A percentile compares a stretch with the other conserved stretches of the same genome.
phyloP scores from a whole-genome alignment of 2,329 filamentous ascomycete species.

The Lithohypha guttulata region DNA sequence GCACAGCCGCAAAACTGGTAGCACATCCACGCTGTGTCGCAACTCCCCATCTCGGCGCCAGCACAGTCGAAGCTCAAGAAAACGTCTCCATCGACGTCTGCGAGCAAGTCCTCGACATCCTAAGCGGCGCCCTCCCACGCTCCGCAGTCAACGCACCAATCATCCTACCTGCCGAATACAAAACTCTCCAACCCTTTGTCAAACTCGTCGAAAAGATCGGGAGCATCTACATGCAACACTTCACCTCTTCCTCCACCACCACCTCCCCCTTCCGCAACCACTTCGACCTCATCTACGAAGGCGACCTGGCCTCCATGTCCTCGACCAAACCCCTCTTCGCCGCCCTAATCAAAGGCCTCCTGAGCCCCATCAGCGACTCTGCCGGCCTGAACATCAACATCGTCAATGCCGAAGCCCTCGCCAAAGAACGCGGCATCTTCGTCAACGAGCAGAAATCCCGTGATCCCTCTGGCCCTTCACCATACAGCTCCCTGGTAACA shows the following conservation, averaged over 20 bases:
- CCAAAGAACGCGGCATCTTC: slow-evolving; percentile 64
- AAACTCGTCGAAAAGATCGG: slow-evolving; percentile 70
- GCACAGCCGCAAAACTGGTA: slow-evolving; percentile 52
- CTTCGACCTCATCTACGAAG: slow-evolving; percentile 69
- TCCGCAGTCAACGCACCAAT: slow-evolving; percentile 71
- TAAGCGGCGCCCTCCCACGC: slow-evolving; percentile 61
- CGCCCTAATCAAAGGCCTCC: slow-evolving; percentile 65
- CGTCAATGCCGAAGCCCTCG: slow-evolving; percentile 66
- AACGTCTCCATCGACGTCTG: slow-evolving; percentile 77
- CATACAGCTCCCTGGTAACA: slow-evolving; percentile 60
- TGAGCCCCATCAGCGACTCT: slow-evolving; percentile 55
- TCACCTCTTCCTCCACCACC: slow-evolving; percentile 28
- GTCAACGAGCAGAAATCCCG: slow-evolving; percentile 63
- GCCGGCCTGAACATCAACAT: slow-evolving; percentile 66
- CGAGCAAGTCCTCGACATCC: slow-evolving; percentile 63
- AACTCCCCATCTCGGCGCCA: slow-evolving; percentile 70
- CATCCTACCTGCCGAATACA: slow-evolving; percentile 70
- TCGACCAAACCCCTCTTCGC: slow-evolving; percentile 73
- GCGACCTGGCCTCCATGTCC: slow-evolving; percentile 57
- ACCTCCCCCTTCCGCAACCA: slow-evolving; percentile 47
- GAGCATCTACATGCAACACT: slow-evolving; percentile 68
- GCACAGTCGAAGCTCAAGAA: slow-evolving; percentile 72
- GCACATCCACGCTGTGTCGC: slow-evolving; percentile 62
- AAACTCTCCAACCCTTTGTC: slow-evolving; percentile 67
- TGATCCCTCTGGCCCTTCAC: slow-evolving; percentile 45